phyloP scores from a whole-genome alignment of 2,329 filamentous ascomycete species.

The Calonectria honghensis region DNA sequence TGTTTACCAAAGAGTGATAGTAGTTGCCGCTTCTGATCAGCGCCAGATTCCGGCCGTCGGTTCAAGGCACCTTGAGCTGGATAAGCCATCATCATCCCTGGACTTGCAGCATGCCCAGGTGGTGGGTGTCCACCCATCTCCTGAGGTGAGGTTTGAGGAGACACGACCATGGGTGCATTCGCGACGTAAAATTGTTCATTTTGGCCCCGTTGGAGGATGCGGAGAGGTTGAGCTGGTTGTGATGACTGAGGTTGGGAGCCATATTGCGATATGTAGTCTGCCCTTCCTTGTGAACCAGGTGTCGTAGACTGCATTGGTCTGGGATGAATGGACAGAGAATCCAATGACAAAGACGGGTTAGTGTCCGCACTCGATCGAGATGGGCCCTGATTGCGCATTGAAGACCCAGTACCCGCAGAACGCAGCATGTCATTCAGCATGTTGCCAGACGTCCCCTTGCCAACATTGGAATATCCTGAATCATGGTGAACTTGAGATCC shows the following conservation, averaged over 20 bases:
- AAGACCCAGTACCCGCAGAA: slow-evolving; percentile 41
- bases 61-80: slow-evolving; percentile 39
- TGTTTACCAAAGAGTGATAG: slow-evolving; percentile 79
- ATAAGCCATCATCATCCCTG: slow-evolving; percentile 45
- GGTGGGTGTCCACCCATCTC: slow-evolving; percentile 46
- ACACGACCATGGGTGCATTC: slow-evolving; percentile 35
- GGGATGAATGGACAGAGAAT: slow-evolving; percentile 49
- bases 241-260: slow-evolving; percentile 36
- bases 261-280: slow-evolving; percentile 47
- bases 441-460: slow-evolving; percentile 43
- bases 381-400: slow-evolving; percentile 35
- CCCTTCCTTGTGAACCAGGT: slow-evolving; percentile 43
- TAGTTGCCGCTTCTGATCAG: slow-evolving; percentile 61
- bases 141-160: slow-evolving; percentile 51
- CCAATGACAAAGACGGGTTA: slow-evolving; percentile 46
- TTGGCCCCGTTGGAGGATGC: slow-evolving; percentile 62
- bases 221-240: slow-evolving; percentile 53
- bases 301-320: slow-evolving; percentile 40
- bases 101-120: slow-evolving; percentile 45
- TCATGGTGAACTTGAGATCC: slow-evolving; percentile 38
- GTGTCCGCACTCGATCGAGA: slow-evolving; percentile 44
- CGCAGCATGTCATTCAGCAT: slow-evolving; percentile 50
- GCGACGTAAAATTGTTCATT: slow-evolving; percentile 49
- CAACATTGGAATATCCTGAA: slow-evolving; percentile 9
- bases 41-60: slow-evolving; percentile 53